Conservation (phyloP, 805 yeast species). For the Zygosaccharomyces lentus region DNA sequence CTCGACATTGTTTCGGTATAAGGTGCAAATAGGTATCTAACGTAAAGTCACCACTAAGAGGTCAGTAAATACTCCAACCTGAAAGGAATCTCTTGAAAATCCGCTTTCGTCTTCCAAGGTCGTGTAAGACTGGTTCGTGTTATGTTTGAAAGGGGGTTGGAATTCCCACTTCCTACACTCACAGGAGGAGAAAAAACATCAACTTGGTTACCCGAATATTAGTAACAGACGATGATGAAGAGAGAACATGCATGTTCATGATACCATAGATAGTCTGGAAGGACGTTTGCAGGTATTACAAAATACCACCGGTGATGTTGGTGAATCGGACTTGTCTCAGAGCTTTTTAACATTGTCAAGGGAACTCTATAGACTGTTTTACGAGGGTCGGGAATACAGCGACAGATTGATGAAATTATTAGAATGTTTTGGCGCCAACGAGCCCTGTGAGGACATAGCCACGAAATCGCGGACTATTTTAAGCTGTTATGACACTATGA, state of each 20-base stretch:
- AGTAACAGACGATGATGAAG: background rate
- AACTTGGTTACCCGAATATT: slow-evolving; percentile 5
- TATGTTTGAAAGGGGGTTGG: slow-evolving; percentile 4
- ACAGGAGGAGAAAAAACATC: background rate
- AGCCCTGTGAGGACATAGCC: slow-evolving; percentile 1
- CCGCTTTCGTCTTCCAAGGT: background rate
- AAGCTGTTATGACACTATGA: slow-evolving; percentile 6
- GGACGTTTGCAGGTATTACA: slow-evolving; percentile 3
- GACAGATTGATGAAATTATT: slow-evolving; percentile 6
- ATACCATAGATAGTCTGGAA: slow-evolving; percentile 1
- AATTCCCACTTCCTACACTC: background rate
- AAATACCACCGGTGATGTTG: slow-evolving; percentile 1
- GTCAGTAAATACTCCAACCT: background rate
- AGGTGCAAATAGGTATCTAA: background rate
- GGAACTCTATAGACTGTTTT: slow-evolving; percentile 4
- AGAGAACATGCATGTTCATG: background rate
- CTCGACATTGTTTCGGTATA: slow-evolving; percentile 29
- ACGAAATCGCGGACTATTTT: slow-evolving; percentile 1
- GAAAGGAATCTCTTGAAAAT: slow-evolving; percentile 1
- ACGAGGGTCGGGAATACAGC: slow-evolving; percentile 8
- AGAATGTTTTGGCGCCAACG: slow-evolving; percentile 2
- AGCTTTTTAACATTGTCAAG: slow-evolving; percentile 1
- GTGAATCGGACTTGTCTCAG: slow-evolving; percentile 1
- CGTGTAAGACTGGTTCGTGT: slow-evolving; percentile 1
- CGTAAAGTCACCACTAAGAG: slow-evolving; percentile 1